These are phyloP conservation scores for Gracilaria vermiculophylla DNA, from an alignment of 23 red algal species.

Conservation along the genomic window DNA sequence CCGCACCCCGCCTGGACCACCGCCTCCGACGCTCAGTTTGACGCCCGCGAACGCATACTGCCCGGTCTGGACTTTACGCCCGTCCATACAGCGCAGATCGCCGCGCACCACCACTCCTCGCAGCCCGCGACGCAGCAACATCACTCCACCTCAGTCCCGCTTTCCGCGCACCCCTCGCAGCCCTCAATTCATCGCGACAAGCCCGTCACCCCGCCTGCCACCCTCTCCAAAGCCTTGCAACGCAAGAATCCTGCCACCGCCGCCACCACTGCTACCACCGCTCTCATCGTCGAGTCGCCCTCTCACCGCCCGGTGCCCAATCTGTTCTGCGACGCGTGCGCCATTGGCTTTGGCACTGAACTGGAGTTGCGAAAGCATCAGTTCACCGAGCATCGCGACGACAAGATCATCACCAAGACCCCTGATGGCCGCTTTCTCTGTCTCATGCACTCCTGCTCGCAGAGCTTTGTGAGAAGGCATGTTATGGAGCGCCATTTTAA, in stretches of 20 bases:
- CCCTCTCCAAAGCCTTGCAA: not conserved
- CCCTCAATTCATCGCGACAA: not conserved
- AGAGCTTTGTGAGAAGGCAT: slow-evolving; percentile 58
- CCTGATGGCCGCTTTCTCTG: slow-evolving; percentile 50
- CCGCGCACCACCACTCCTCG: not conserved
- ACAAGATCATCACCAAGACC: slow-evolving; percentile 22
- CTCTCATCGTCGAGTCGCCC: not conserved
- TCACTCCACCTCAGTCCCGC: not conserved
- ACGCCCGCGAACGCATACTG: not conserved
- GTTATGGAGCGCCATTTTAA: slow-evolving; percentile 71
- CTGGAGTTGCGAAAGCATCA: slow-evolving; percentile 53
- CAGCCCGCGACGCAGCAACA: not conserved
- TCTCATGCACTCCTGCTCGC: slow-evolving; percentile 56
- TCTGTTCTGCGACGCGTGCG: slow-evolving; percentile 25
- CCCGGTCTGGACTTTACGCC: not conserved
- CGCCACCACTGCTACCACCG: not conserved
- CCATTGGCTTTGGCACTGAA: slow-evolving; percentile 10
- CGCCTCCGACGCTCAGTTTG: slow-evolving; percentile 9
- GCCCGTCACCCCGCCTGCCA: not conserved
- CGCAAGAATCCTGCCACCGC: not conserved
- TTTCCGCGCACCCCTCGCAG: not conserved
- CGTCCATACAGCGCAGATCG: not conserved
- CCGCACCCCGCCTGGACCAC: not conserved
- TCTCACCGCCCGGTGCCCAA: not conserved
- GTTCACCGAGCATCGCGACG: slow-evolving; percentile 31